Percentiles rank a stretch among this genome's conserved stretches.
phyloP scores from a whole-genome alignment of 148 eudicot genomes.

The Chenopodium berlandieri region DNA sequence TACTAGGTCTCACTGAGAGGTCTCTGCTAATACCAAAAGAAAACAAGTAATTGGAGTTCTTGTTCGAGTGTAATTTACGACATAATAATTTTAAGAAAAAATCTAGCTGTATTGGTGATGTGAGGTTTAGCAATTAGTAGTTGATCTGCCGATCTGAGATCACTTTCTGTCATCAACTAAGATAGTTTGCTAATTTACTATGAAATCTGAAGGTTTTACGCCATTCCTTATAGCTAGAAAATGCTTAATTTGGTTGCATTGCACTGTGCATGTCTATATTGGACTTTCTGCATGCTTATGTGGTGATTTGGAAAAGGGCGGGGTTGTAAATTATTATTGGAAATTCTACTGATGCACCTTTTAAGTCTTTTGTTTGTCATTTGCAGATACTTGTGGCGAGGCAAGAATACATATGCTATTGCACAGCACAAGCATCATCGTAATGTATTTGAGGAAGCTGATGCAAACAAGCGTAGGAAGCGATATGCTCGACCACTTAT shows the following conservation, averaged over 20 bases:
- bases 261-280: neutral
- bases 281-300: neutral
- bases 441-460: constrained; percentile 91
- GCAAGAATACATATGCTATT: constrained; percentile 88
- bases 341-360: neutral
- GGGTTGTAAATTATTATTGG: neutral
- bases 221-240: neutral
- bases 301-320: neutral
- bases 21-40: neutral
- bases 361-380: neutral
- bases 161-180: neutral
- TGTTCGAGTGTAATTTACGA: neutral
- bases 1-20: neutral
- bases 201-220: too few species aligned
- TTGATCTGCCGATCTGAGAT: neutral
- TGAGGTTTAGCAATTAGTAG: neutral
- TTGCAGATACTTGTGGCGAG: constrained; percentile 92
- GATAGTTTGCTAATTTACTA: neutral
- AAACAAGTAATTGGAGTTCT: neutral
- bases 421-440: constrained; percentile 97
- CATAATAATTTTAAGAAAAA: neutral
- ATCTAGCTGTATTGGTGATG: neutral
- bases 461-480: constrained; percentile 94
- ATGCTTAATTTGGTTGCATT: neutral
- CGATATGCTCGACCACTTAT: constrained; percentile 95